Evolutionary conservation across 2,329 filamentous ascomycete genomes (phyloP).

Genomic region (Diaporthe sp.): DNA sequence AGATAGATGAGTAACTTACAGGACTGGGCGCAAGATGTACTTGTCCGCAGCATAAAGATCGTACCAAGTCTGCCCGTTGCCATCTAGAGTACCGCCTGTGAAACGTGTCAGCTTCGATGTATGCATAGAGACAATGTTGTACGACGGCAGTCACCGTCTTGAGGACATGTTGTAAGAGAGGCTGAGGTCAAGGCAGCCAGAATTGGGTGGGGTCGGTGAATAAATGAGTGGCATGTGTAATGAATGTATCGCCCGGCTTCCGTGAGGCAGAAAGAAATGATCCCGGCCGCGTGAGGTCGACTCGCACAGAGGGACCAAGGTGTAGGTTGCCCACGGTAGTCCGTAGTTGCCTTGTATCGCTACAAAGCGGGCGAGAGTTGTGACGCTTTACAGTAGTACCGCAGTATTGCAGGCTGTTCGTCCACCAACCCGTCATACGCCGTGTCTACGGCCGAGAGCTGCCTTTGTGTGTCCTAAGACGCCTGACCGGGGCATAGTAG

Average conservation of each 20-base stretch:
- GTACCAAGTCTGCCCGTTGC: constrained; percentile 76
- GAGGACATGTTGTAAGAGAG: background rate
- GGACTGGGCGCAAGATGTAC: constrained; percentile 71
- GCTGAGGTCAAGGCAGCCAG: background rate
- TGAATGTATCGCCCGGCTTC: constrained; percentile 24
- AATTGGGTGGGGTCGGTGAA: constrained; percentile 5
- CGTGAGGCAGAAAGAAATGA: constrained; percentile 1
- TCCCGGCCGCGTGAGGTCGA: background rate
- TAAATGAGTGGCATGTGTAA: constrained; percentile 10
- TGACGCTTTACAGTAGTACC: background rate
- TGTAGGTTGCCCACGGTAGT: background rate
- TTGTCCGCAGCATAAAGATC: constrained; percentile 71
- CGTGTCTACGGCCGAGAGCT: constrained; percentile 32
- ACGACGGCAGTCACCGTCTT: background rate
- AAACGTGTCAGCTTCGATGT: constrained; percentile 32
- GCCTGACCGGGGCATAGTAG: background rate
- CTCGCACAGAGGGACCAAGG: background rate
- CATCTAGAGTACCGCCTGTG: constrained; percentile 62
- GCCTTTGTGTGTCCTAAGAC: background rate
- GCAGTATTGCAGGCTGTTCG: background rate
- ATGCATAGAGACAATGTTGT: constrained; percentile 33
- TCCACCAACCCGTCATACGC: background rate
- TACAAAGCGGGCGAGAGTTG: background rate
- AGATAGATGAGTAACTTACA: constrained; percentile 48
- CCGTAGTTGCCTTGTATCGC: constrained; percentile 8